Evolutionary conservation across 352 stramenopile species (phyloP).

Genomic region (Aphanomyces cochlioides): DNA sequence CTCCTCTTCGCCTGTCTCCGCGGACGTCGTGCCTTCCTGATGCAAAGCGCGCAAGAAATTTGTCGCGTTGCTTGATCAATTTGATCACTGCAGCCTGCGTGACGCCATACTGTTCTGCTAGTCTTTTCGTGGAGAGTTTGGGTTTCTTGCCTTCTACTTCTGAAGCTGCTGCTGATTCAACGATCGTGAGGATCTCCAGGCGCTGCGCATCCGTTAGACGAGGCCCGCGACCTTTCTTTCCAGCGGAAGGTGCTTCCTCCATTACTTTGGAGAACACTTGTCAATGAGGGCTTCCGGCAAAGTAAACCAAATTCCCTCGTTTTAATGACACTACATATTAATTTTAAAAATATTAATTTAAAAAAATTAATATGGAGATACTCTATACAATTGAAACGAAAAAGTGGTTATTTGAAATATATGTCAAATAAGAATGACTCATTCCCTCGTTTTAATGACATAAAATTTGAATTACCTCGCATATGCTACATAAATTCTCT

Average conservation of each 20-base stretch:
- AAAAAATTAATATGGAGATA: no score
- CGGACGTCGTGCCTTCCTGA: slow-evolving; percentile 83
- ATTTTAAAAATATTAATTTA: no score
- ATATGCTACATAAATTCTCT: no score
- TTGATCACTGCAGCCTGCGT: slow-evolving; percentile 84
- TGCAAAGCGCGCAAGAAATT: slow-evolving; percentile 73
- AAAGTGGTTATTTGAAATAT: no score
- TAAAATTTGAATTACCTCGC: no score
- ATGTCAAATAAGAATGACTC: no score
- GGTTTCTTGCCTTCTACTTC: slow-evolving; percentile 34
- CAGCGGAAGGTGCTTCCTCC: background rate
- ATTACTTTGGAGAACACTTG: background rate
- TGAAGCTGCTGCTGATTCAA: slow-evolving; percentile 38
- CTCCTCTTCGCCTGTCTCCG: slow-evolving; percentile 81
- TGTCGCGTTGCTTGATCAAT: slow-evolving; percentile 86
- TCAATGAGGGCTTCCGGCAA: background rate
- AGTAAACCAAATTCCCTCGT: no score
- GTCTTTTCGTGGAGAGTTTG: slow-evolving; percentile 84
- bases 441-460: no score
- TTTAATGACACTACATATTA: no score
- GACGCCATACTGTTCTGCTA: slow-evolving; percentile 81
- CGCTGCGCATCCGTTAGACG: slow-evolving; percentile 68
- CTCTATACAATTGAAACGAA: no score
- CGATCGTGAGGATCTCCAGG: slow-evolving; percentile 58
- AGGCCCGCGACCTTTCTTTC: slow-evolving; percentile 36